Base-by-base conservation (phyloP, 805 yeast species). In the Pichia eremophila region DNA sequence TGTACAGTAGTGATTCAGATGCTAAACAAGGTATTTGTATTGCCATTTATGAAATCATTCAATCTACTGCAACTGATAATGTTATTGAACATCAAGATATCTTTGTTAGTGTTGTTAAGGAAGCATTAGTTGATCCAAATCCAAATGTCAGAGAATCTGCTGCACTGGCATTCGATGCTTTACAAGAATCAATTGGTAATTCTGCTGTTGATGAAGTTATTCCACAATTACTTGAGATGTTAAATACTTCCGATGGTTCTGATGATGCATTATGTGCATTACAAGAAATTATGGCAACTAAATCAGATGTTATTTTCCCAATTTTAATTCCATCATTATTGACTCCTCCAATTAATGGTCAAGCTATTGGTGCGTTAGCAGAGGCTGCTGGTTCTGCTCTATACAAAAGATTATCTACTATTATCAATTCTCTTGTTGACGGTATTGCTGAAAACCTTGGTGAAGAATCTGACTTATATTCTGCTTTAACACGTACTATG, bases 1-100 rank as follows among this genome's bases (percentile, higher is more conserved):
- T 85, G 52, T 62, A 71, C 46, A 59, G 70, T 15, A 69, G 73
- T n/a, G 93, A 85, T 57, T 70, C 85, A n/a, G 93, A 83, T 61
- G 83, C 95, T 36, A 86, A 85, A 62, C 95, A 90, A 70, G 99
- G 99, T 72, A 87, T 93, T 45, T 93, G 99, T 72, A 80, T 91
- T 63, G 99, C 99, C 9, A 71, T 89, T 43, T 77, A 81, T 40
- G 98, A 90, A 63, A 78, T 93, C 52, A 80, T 90, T 52, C 81
- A 79, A 54, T 85, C 96, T 0, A 77, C 95, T 5, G 70, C 78
- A 10, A 63, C 69, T 4, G 85, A 79, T 15, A 75, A 79, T 8
- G 71, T 91, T 50, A 68, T 60, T 28, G 79, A 77, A 53, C 83
- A 79, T 67, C 87, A 87, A 67, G 77, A 71, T 5, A 70, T 73